These are phyloP conservation scores for Tolypocladium sp. DNA, from an alignment of 2,329 filamentous ascomycete species.

Conservation along the genomic window DNA sequence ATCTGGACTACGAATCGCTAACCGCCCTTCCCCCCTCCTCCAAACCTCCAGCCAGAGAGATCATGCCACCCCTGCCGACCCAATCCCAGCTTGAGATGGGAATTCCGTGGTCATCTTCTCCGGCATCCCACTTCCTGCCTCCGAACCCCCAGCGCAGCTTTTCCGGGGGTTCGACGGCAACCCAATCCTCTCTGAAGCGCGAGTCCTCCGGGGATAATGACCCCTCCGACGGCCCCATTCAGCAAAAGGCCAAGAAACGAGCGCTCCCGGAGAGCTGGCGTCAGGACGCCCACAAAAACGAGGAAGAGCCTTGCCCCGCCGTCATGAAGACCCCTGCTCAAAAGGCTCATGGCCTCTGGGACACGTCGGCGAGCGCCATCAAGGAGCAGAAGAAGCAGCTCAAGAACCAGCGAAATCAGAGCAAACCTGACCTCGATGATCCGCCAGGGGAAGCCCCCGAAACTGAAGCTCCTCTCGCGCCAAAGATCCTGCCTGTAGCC, in stretches of 20 bases:
- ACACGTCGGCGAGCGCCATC: slow-evolving; percentile 62
- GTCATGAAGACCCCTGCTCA: slow-evolving; percentile 20
- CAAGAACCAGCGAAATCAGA: slow-evolving; percentile 41
- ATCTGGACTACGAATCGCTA: slow-evolving; percentile 59
- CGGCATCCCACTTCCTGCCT: slow-evolving; percentile 36
- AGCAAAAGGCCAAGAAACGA: slow-evolving; percentile 47
- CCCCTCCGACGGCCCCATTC: slow-evolving; percentile 11
- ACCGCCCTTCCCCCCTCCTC: slow-evolving; percentile 33
- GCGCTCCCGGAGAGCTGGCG: slow-evolving; percentile 46
- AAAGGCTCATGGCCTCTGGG: slow-evolving; percentile 47
- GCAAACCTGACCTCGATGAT: slow-evolving; percentile 33
- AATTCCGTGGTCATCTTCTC: slow-evolving; percentile 69
- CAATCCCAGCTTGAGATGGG: slow-evolving; percentile 15
- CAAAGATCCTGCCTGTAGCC: slow-evolving; percentile 47
- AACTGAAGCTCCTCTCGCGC: slow-evolving; percentile 22
- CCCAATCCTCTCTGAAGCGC: slow-evolving; percentile 29
- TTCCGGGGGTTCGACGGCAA: slow-evolving; percentile 9
- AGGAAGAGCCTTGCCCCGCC: slow-evolving; percentile 15
- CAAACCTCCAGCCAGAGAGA: slow-evolving; percentile 13
- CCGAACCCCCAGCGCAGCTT: slow-evolving; percentile 15
- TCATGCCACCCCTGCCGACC: slow-evolving; percentile 16
- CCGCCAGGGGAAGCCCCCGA: slow-evolving; percentile 29
- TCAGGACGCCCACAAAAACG: slow-evolving; percentile 20
- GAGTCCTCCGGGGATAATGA: slow-evolving; percentile 23
- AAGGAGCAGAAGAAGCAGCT: slow-evolving; percentile 72